Conservation (phyloP, 2,329 filamentous ascomycete genomes). For the Colletotrichum magnum region DNA sequence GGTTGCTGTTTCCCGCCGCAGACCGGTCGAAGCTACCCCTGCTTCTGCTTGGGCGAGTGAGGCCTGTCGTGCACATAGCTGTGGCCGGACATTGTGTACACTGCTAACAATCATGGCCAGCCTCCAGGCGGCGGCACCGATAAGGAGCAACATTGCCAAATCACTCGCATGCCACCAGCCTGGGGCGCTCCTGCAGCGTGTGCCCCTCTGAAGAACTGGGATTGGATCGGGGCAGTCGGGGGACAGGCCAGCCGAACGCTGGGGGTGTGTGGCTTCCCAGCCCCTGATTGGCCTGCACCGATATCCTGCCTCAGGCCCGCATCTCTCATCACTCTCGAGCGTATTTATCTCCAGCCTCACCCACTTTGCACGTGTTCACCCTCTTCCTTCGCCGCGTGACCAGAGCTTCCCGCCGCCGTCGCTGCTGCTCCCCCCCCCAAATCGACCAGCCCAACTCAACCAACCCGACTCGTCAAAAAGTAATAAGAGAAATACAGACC, state of each 20-base stretch:
- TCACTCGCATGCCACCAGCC: slow-evolving; percentile 13
- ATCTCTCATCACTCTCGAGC: slow-evolving; percentile 32
- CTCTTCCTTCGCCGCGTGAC: slow-evolving; percentile 56
- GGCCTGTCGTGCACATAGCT: neutral
- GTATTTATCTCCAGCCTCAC: slow-evolving; percentile 55
- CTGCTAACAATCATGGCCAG: slow-evolving; percentile 1
- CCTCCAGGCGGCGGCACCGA: neutral
- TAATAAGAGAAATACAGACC: slow-evolving; percentile 37
- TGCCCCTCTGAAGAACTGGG: slow-evolving; percentile 36
- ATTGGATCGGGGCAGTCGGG: slow-evolving; percentile 40
- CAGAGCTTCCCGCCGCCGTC: slow-evolving; percentile 41
- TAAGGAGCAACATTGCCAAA: slow-evolving; percentile 21
- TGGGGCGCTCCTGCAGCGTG: slow-evolving; percentile 28
- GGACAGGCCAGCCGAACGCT: slow-evolving; percentile 22
- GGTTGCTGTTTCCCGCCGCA: slow-evolving; percentile 14
- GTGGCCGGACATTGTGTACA: slow-evolving; percentile 1
- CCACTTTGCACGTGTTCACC: slow-evolving; percentile 57
- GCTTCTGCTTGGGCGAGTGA: slow-evolving; percentile 1
- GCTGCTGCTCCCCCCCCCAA: slow-evolving; percentile 17
- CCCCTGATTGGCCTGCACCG: slow-evolving; percentile 30
- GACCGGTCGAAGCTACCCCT: slow-evolving; percentile 28
- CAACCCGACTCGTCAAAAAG: slow-evolving; percentile 17
- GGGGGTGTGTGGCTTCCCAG: slow-evolving; percentile 29
- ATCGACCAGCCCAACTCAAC: slow-evolving; percentile 35
- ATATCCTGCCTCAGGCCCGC: slow-evolving; percentile 38